Conservation (phyloP, 495 filamentous ascomycete species). For the Penicillium turbatum region DNA sequence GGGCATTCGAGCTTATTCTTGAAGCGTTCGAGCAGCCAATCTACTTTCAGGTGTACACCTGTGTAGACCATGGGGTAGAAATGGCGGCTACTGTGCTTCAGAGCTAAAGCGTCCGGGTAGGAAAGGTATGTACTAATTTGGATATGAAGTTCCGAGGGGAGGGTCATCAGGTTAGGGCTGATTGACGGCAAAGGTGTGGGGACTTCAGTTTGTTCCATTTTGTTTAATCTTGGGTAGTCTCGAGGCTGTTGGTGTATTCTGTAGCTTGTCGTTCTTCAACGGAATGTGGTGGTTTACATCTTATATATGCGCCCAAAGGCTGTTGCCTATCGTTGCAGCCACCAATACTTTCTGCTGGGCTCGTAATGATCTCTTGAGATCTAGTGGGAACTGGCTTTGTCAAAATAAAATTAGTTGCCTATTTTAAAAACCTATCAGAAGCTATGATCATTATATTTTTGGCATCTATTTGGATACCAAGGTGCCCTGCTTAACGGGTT, state of each 20-base stretch:
- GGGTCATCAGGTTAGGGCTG: slow-evolving; percentile 27
- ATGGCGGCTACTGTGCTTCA: slow-evolving; percentile 60
- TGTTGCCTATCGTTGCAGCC: slow-evolving; percentile 6
- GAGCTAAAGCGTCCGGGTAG: slow-evolving; percentile 65
- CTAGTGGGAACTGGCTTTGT: too few relatives aligned
- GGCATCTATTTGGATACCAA: too few relatives aligned
- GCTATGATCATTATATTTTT: too few relatives aligned
- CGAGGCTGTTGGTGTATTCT: not conserved
- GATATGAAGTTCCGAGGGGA: slow-evolving; percentile 64
- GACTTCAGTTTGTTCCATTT: not conserved
- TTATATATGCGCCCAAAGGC: slow-evolving; percentile 6
- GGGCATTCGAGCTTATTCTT: slow-evolving; percentile 44
- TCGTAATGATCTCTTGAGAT: too few relatives aligned
- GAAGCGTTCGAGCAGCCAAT: slow-evolving; percentile 61
- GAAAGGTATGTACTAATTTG: slow-evolving; percentile 77
- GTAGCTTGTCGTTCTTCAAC: too few relatives aligned
- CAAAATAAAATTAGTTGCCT: not conserved
- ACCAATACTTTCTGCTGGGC: not conserved
- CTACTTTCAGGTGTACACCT: slow-evolving; percentile 59
- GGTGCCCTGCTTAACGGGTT: too few relatives aligned
- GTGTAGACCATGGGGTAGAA: slow-evolving; percentile 63
- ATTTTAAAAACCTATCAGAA: not conserved
- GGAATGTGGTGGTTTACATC: not conserved
- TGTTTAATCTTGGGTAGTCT: not conserved
- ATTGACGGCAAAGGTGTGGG: not conserved